These are phyloP conservation scores for Penicillium tannophilum DNA, from an alignment of 495 filamentous ascomycete genomes.

Conservation along the genomic window DNA sequence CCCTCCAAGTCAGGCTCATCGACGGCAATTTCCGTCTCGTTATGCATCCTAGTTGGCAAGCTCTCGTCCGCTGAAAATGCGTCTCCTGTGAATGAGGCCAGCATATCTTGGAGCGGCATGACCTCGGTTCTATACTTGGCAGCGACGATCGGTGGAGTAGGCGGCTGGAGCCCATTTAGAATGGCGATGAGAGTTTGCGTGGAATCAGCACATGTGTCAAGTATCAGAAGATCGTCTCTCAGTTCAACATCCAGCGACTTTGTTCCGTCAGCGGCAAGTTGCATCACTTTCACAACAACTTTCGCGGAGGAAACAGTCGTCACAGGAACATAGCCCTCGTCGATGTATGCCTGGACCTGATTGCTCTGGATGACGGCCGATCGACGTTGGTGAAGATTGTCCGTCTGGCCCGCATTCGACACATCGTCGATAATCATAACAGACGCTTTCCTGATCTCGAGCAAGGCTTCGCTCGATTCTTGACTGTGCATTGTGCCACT, in stretches of 20 bases:
- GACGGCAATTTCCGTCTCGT: conserved; percentile 14
- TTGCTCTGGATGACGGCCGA: conserved; percentile 52
- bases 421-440: conserved; percentile 83
- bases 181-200: conserved; percentile 88
- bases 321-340: conserved; percentile 79
- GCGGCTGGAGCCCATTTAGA: conserved; percentile 79
- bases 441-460: conserved; percentile 76
- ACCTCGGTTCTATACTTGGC: conserved; percentile 87
- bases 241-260: conserved; percentile 78
- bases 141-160: conserved; percentile 74
- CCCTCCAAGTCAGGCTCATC: conserved; percentile 24
- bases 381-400: conserved; percentile 48
- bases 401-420: conserved; percentile 47
- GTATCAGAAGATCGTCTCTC: conserved; percentile 78
- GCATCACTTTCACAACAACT: conserved; percentile 59
- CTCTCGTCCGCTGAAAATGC: conserved; percentile 58
- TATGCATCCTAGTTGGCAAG: conserved; percentile 16
- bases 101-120: conserved; percentile 81
- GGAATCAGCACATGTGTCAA: conserved; percentile 96
- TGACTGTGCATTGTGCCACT: conserved; percentile 61
- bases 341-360: conserved; percentile 66
- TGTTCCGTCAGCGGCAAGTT: conserved; percentile 51
- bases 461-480: conserved; percentile 57
- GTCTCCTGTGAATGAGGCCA: conserved; percentile 86
- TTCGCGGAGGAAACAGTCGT: conserved; percentile 81